Base-by-base conservation (phyloP, 2,329 filamentous ascomycete genomes). In the Lecanicillium sp. region DNA sequence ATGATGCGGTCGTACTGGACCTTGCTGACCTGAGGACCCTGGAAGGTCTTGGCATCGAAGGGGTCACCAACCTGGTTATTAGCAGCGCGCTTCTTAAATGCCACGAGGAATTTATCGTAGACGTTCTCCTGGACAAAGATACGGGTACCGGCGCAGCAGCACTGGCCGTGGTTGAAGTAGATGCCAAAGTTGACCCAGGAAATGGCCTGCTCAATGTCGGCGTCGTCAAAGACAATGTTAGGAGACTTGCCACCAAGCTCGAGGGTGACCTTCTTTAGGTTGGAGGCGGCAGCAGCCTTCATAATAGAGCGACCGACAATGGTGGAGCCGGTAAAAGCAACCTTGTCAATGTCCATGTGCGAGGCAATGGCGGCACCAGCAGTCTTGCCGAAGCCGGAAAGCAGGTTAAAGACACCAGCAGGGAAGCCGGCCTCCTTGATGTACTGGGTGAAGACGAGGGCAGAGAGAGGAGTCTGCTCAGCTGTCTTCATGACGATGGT, bases 1-100 rank as follows among this genome's bases (percentile, higher is more conserved):
- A 88, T 87, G 65, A 89, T 85, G 49, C 83, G 79, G 65, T 88
- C 83, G 54, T 80, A 88, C 63, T 90, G 84, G 35, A 85, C 64
- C 63, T 88, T 70, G 44, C 79, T 84, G 51, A 88, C 80, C 64
- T 88, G 84, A 35, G 85, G 84, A 39, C 84, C 85, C 63, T 88
- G 84, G 81, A 86, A 87, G 48, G 83, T 87, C 43, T 80, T 71
- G 45, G 70, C 56, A 51, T 72, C 65, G 70, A 88, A 87, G 49
- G 83, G 84, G 68, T 88, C 80, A 51, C 84, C 84, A 48, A 89
- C 80, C 47, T 75, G 68, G 70, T 86, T 87, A 64, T 74, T 59
- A 50, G 67, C 55, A 25, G 84, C 81, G 35, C 83, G 78, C 64
- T 75, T 71, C 72, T 83, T 85, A 73, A 90, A 90, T 35, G 74